phyloP scores from a whole-genome alignment of 2,329 filamentous ascomycete species.

The Penicillium sumatraense region DNA sequence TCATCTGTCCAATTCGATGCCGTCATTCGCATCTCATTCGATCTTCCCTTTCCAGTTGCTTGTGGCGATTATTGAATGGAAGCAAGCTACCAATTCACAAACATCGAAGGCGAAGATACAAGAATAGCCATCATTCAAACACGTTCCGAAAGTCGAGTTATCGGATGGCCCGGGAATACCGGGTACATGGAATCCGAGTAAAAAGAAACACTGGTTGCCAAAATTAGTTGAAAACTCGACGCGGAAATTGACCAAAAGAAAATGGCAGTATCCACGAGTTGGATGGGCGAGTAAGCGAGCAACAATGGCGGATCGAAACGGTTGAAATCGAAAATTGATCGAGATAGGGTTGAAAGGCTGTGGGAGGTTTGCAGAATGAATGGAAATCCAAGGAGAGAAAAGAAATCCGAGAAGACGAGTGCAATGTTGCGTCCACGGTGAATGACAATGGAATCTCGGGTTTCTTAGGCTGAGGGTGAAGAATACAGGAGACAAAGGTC shows the following conservation, averaged over 20 bases:
- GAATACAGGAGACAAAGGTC: constrained; percentile 31
- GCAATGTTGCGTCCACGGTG: constrained; percentile 33
- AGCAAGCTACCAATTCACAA: constrained; percentile 21
- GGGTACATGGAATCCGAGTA: constrained; percentile 19
- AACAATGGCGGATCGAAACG: constrained; percentile 37
- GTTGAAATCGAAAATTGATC: constrained; percentile 38
- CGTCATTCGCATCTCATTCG: constrained; percentile 39
- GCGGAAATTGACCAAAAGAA: constrained; percentile 7
- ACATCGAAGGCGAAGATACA: constrained; percentile 32
- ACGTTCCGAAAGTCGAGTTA: constrained; percentile 36
- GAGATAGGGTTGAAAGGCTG: constrained; percentile 40
- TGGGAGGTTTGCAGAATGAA: constrained; percentile 41
- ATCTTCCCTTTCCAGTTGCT: constrained; percentile 30
- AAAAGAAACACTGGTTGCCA: constrained; percentile 17
- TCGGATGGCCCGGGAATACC: constrained; percentile 23
- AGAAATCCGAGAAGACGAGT: constrained; percentile 37
- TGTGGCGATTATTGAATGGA: constrained; percentile 19
- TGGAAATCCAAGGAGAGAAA: constrained; percentile 39
- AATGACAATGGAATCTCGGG: constrained; percentile 34
- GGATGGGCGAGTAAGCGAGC: constrained; percentile 19
- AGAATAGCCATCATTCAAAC: constrained; percentile 40
- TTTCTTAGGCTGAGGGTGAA: constrained; percentile 34
- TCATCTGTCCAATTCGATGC: constrained; percentile 28
- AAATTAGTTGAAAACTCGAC: constrained; percentile 17
- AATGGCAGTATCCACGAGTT: constrained; percentile 5